These are phyloP conservation scores for Lasiosphaeria hispida DNA, from an alignment of 495 filamentous ascomycete genomes.

Conservation along the genomic window DNA sequence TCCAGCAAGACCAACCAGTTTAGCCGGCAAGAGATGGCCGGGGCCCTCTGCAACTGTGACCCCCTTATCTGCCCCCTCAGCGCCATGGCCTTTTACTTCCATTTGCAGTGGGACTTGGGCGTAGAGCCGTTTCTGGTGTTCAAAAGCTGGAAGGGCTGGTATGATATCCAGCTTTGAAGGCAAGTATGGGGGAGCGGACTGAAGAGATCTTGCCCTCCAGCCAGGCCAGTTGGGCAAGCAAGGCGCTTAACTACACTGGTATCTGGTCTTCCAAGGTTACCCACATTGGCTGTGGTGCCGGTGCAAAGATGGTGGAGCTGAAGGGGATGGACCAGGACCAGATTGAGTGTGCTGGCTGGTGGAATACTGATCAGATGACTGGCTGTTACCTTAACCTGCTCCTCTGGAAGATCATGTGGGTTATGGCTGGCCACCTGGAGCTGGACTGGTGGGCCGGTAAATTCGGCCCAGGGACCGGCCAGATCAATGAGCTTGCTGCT, in stretches of 20 bases:
- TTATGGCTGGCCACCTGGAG: background rate
- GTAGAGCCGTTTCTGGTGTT: background rate
- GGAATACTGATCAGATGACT: constrained; percentile 4
- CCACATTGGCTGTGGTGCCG: constrained; percentile 1
- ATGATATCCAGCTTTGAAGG: no score
- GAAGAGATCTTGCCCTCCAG: no score
- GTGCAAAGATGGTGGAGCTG: constrained; percentile 3
- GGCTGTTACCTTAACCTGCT: constrained; percentile 4
- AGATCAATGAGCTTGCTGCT: background rate
- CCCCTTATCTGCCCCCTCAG: background rate
- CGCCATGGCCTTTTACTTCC: constrained; percentile 2
- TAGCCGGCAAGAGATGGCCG: background rate
- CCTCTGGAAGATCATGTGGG: background rate
- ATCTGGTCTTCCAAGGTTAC: constrained; percentile 2
- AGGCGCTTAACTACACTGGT: background rate
- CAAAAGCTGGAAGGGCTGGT: background rate
- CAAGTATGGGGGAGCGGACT: no score
- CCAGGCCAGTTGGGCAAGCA: constrained; percentile 1
- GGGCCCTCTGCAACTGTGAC: background rate
- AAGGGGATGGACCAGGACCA: constrained; percentile 3
- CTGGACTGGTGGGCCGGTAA: background rate
- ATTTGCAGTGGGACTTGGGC: background rate
- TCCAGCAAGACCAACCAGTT: constrained; percentile 1
- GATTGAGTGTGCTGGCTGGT: background rate
- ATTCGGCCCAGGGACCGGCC: background rate